A percentile compares a stretch with the other conserved stretches of the same genome.
Conservation (phyloP, 768 basidiomycete genomes). For the Suillus luteus region DNA sequence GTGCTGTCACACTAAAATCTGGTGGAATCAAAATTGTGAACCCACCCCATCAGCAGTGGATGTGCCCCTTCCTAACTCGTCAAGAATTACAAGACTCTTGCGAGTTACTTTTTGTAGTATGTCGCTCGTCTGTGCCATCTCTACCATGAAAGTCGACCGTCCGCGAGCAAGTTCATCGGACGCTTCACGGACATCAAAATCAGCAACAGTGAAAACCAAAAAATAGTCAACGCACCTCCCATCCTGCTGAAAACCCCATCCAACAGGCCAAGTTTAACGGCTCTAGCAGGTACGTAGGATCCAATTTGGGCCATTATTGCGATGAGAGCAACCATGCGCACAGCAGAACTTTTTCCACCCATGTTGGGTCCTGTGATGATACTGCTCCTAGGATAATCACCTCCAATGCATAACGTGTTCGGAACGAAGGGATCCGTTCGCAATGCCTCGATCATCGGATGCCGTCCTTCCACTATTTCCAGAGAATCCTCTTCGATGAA, state of each 20-base stretch:
- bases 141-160: slow-evolving; percentile 96
- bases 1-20: slow-evolving; percentile 14
- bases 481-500: slow-evolving; percentile 69
- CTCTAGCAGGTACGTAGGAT: slow-evolving; percentile 82
- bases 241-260: slow-evolving; percentile 88
- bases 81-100: slow-evolving; percentile 84
- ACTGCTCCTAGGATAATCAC: slow-evolving; percentile 51
- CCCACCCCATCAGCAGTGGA: slow-evolving; percentile 86
- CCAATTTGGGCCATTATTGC: slow-evolving; percentile 86
- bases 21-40: slow-evolving; percentile 8
- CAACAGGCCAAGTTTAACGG: slow-evolving; percentile 73
- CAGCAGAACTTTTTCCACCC: slow-evolving; percentile 86
- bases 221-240: slow-evolving; percentile 61
- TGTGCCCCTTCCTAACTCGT: slow-evolving; percentile 89
- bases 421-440: slow-evolving; percentile 83
- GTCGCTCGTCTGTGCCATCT: slow-evolving; percentile 91
- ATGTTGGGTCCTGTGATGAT: slow-evolving; percentile 87
- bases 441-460: slow-evolving; percentile 89
- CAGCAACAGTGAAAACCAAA: slow-evolving; percentile 8
- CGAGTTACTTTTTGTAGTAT: slow-evolving; percentile 77
- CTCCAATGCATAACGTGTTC: slow-evolving; percentile 73
- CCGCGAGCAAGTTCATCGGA: slow-evolving; percentile 86
- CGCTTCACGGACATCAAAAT: slow-evolving; percentile 44
- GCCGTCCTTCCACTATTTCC: slow-evolving; percentile 81
- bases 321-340: slow-evolving; percentile 77